These are phyloP conservation scores for Gorgonomyces haynaldii DNA, from an alignment of 192 early-diverging fungal species.

Conservation along the genomic window DNA sequence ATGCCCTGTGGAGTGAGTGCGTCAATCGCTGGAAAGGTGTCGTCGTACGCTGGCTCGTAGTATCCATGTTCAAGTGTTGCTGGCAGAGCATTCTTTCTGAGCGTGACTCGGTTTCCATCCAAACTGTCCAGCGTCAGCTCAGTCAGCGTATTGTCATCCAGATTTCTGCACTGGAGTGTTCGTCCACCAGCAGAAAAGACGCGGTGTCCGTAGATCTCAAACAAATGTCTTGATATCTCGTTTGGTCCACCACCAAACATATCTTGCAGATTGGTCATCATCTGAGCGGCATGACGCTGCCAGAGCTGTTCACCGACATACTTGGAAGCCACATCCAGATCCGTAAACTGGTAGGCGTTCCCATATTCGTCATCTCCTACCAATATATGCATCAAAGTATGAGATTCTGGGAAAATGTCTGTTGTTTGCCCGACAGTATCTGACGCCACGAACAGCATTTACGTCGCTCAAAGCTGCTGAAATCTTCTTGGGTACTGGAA, in stretches of 20 bases:
- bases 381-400: slow-evolving; percentile 11
- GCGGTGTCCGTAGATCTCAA: slow-evolving; percentile 13
- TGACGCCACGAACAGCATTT: slow-evolving; percentile 10
- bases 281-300: slow-evolving; percentile 15
- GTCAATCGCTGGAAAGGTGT: slow-evolving; percentile 17
- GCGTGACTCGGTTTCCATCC: slow-evolving; percentile 5
- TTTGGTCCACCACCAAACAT: slow-evolving; percentile 12
- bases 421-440: slow-evolving; percentile 9
- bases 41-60: slow-evolving; percentile 16
- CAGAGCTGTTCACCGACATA: slow-evolving; percentile 17
- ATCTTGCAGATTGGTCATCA: slow-evolving; percentile 12
- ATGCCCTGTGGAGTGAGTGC: slow-evolving; percentile 18
- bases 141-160: slow-evolving; percentile 5
- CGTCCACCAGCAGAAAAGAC: slow-evolving; percentile 17
- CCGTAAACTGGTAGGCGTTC: slow-evolving; percentile 15
- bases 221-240: slow-evolving; percentile 18
- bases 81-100: slow-evolving; percentile 10
- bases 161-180: slow-evolving; percentile 15
- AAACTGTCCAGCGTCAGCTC: slow-evolving; percentile 5
- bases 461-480: slow-evolving; percentile 11
- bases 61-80: slow-evolving; percentile 3
- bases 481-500: slow-evolving; percentile 1
- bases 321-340: slow-evolving; percentile 14
- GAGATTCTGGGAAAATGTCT: slow-evolving; percentile 8
- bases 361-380: slow-evolving; percentile 6